Conservation (phyloP, 176 grass and related monocot species). For the Triticum urartu region DNA sequence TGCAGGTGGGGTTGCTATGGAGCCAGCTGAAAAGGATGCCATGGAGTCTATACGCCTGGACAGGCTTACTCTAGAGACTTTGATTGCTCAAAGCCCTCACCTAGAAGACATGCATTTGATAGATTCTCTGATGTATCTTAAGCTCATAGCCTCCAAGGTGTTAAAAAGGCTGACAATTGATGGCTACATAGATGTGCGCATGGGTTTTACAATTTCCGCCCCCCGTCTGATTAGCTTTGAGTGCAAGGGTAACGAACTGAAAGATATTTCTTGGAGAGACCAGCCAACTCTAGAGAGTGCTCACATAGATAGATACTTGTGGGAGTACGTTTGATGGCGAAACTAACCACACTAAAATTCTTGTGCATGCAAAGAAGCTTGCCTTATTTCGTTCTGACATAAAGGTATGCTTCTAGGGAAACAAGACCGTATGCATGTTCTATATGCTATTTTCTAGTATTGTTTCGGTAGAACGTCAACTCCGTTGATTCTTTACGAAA, state of each 20-base stretch:
- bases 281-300: constrained; percentile 24
- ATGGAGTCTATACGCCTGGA: neutral
- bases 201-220: neutral
- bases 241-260: neutral
- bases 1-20: neutral
- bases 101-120: constrained; percentile 14
- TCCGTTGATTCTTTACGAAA: too few relatives aligned
- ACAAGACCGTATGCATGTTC: neutral
- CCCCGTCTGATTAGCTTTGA: constrained; percentile 21
- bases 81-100: constrained; percentile 16
- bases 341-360: neutral
- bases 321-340: neutral
- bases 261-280: constrained; percentile 21
- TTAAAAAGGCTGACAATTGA: constrained; percentile 30
- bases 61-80: neutral
- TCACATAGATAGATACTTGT: neutral
- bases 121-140: neutral
- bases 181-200: neutral
- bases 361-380: neutral
- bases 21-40: neutral
- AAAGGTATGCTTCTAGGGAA: neutral
- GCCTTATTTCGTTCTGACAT: neutral
- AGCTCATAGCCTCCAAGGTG: constrained; percentile 1
- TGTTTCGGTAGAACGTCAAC: neutral
- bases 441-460: neutral